Evolutionary conservation across 345 rosid genomes (phyloP).

Genomic region (Erucastrum elatum): DNA sequence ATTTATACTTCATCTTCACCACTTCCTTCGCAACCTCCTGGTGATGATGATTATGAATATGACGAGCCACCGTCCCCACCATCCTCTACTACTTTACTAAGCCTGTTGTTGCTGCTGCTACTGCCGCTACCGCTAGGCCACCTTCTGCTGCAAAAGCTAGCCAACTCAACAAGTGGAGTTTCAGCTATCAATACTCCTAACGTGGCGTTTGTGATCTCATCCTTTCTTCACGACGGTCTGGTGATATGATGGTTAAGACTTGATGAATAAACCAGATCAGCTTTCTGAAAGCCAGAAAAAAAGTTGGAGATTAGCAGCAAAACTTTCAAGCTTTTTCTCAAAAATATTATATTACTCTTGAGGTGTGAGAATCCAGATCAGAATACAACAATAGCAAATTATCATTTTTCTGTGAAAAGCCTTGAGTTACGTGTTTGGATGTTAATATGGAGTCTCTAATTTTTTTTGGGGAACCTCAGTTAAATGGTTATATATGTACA

Average conservation of each 20-base stretch:
- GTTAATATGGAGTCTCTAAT: no score
- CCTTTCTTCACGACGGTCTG: constrained; percentile 12
- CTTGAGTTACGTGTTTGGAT: no score
- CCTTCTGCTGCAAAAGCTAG: constrained; percentile 4
- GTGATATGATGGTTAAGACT: constrained; percentile 15
- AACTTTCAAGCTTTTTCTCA: background rate
- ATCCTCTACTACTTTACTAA: constrained; percentile 1
- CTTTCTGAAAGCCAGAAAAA: background rate
- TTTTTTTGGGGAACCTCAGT: no score
- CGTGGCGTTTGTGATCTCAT: constrained; percentile 24
- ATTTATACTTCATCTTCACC: background rate
- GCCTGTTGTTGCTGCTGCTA: background rate
- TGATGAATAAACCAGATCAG: constrained; percentile 6
- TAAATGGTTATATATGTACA: no score
- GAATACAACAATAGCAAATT: no score
- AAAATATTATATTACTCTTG: no score
- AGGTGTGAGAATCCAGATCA: no score
- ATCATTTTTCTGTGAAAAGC: no score
- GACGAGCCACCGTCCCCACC: constrained; percentile 22
- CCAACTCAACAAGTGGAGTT: background rate
- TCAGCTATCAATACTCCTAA: background rate
- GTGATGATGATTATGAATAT: constrained; percentile 1
- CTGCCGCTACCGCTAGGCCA: background rate
- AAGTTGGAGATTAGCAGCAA: background rate
- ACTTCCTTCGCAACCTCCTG: constrained; percentile 14